Evolutionary conservation across 805 yeast species (phyloP).

Genomic region (Lipomyces orientalis): DNA sequence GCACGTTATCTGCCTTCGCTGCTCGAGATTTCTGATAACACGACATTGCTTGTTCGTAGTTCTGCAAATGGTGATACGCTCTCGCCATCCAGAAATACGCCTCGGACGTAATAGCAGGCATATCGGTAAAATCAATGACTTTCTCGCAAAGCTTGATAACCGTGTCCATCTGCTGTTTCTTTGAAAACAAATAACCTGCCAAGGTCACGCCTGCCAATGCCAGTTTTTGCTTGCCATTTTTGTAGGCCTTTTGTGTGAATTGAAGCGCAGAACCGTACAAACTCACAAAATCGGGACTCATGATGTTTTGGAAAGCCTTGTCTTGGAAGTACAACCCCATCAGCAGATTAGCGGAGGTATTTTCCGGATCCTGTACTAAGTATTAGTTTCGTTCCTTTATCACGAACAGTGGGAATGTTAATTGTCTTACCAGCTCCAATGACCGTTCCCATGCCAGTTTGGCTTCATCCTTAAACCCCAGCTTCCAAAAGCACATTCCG

Average conservation of each 20-base stretch:
- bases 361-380: constrained; percentile 53
- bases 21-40: constrained; percentile 74
- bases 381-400: not conserved
- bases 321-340: constrained; percentile 73
- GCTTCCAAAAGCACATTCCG: constrained; percentile 91
- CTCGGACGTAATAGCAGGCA: constrained; percentile 59
- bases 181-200: constrained; percentile 74
- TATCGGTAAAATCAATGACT: constrained; percentile 51
- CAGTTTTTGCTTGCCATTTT: constrained; percentile 52
- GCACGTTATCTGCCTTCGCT: constrained; percentile 61
- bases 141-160: constrained; percentile 63
- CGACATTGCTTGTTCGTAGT: constrained; percentile 72
- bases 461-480: constrained; percentile 81
- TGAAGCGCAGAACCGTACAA: constrained; percentile 65
- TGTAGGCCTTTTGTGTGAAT: constrained; percentile 49
- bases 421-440: constrained; percentile 53
- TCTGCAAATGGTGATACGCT: constrained; percentile 63
- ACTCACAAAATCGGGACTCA: constrained; percentile 60
- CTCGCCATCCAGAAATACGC: constrained; percentile 87
- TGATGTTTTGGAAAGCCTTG: constrained; percentile 61
- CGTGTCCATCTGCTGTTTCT: constrained; percentile 57
- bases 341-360: constrained; percentile 66
- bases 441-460: constrained; percentile 81
- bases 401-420: no score
- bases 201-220: constrained; percentile 65